Conservation (phyloP, 2,329 filamentous ascomycete genomes). For the Curvularia hawaiiensis region DNA sequence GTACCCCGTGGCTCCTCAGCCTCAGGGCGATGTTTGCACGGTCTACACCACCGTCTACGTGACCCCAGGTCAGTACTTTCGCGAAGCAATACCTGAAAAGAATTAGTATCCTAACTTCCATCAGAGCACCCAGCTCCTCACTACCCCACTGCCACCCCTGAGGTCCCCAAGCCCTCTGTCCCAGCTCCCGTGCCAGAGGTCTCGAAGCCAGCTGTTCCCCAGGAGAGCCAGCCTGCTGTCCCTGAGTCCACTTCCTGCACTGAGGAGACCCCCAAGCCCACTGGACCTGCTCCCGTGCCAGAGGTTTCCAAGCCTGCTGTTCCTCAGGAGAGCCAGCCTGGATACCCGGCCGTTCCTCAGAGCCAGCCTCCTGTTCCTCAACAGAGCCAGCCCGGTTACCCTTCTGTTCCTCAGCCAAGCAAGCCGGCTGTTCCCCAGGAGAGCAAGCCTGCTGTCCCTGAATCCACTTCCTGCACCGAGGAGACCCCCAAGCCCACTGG, state of each 20-base stretch:
- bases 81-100: neutral
- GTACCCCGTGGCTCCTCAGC: constrained; percentile 41
- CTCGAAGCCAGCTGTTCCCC: constrained; percentile 10
- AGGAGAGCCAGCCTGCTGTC: constrained; percentile 18
- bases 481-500: constrained; percentile 11
- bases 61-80: constrained; percentile 53
- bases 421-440: neutral
- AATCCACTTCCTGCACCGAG: constrained; percentile 10
- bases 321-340: constrained; percentile 14
- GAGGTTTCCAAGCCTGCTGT: constrained; percentile 3
- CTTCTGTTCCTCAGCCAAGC: constrained; percentile 8
- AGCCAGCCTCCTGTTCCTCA: constrained; percentile 4
- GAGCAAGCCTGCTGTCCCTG: neutral
- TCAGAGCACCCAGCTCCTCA: constrained; percentile 56
- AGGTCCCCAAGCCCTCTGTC: constrained; percentile 60
- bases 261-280: constrained; percentile 64
- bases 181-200: constrained; percentile 1
- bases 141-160: constrained; percentile 76
- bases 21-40: constrained; percentile 66
- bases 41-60: constrained; percentile 67
- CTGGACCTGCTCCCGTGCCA: neutral
- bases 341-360: constrained; percentile 8
- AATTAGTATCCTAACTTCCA: constrained; percentile 7
- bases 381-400: constrained; percentile 4
- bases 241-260: no score